Conservation (phyloP, 768 basidiomycete genomes). For the Leccinum imitatum region DNA sequence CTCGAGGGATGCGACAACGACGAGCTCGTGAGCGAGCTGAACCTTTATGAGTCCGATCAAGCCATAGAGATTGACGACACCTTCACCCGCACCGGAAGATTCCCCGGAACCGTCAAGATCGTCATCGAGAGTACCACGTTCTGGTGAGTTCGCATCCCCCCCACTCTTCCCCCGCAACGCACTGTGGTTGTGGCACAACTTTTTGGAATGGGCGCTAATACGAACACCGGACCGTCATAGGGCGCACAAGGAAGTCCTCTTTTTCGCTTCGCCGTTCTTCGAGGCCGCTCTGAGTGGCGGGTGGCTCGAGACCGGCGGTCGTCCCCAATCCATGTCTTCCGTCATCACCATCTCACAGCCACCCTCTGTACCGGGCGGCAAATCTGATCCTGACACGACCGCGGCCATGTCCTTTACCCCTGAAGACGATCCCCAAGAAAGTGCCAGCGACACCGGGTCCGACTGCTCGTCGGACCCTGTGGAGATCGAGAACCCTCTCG, state of each 20-base stretch:
- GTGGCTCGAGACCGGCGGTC: constrained; percentile 87
- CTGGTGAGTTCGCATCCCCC: constrained; percentile 61
- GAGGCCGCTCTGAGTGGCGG: constrained; percentile 87
- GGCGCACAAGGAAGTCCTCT: constrained; percentile 90
- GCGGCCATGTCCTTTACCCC: constrained; percentile 63
- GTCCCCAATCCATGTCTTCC: constrained; percentile 77
- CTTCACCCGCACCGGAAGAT: constrained; percentile 60
- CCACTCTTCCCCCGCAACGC: neutral
- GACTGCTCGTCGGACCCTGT: constrained; percentile 43
- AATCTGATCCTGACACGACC: constrained; percentile 38
- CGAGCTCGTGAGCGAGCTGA: constrained; percentile 67
- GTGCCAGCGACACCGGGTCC: constrained; percentile 29
- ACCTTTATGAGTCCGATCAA: constrained; percentile 63
- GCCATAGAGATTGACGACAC: constrained; percentile 81
- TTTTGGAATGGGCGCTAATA: constrained; percentile 7
- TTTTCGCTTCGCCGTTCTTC: constrained; percentile 95
- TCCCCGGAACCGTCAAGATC: constrained; percentile 90
- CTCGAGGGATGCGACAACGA: constrained; percentile 73
- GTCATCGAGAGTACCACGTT: constrained; percentile 87
- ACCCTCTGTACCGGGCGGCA: constrained; percentile 54
- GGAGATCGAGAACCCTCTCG: constrained; percentile 37
- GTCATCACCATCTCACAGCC: constrained; percentile 84
- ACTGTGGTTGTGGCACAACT: neutral
- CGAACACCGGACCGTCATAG: constrained; percentile 36
- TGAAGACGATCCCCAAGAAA: constrained; percentile 46